These are phyloP conservation scores for Fomitopsis serialis DNA, from an alignment of 768 basidiomycete genomes.

Conservation along the genomic window DNA sequence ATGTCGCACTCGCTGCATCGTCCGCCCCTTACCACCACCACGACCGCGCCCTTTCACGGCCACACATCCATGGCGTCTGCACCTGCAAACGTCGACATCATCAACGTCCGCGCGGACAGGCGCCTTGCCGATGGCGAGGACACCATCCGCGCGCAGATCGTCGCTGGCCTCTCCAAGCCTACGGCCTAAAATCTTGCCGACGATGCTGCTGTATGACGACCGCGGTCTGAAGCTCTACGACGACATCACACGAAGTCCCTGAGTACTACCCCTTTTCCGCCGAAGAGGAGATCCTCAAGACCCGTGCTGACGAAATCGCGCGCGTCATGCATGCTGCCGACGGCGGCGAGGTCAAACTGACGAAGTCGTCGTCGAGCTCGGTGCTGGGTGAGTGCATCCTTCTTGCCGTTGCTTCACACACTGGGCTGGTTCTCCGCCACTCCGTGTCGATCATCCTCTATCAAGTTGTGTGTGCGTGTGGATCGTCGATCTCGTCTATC, in stretches of 20 bases:
- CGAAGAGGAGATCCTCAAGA: constrained; percentile 81
- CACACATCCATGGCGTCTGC: background rate
- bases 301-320: constrained; percentile 70
- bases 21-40: background rate
- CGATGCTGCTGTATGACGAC: constrained; percentile 83
- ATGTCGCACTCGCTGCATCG: background rate
- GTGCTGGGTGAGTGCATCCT: constrained; percentile 72
- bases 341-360: constrained; percentile 28
- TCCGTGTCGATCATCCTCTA: background rate
- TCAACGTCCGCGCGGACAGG: constrained; percentile 16
- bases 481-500: background rate
- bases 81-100: constrained; percentile 11
- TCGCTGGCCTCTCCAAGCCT: constrained; percentile 51
- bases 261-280: constrained; percentile 91
- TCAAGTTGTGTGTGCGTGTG: background rate
- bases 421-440: background rate
- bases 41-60: background rate
- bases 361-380: constrained; percentile 80
- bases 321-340: constrained; percentile 54
- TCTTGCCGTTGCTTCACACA: background rate
- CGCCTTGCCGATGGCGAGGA: constrained; percentile 3
- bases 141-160: constrained; percentile 39
- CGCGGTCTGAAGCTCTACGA: constrained; percentile 83
- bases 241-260: constrained; percentile 67
- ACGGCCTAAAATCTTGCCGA: constrained; percentile 65